Base-by-base conservation (phyloP, 768 basidiomycete genomes). In the Pulveroboletus sp. region DNA sequence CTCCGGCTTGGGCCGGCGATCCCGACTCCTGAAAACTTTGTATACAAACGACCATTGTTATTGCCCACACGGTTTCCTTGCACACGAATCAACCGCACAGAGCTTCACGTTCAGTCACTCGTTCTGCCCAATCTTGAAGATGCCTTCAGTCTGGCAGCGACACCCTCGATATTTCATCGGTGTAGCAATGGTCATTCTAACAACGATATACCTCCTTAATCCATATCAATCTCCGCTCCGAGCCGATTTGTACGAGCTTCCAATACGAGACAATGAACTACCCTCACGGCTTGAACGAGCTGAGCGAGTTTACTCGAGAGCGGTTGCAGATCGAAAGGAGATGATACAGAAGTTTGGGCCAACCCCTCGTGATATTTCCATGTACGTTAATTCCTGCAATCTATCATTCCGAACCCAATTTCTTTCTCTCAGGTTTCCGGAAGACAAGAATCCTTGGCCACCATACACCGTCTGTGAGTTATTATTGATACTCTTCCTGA, bases 321-420 rank as follows among this genome's bases (percentile, higher is more conserved):
- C 70, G 13, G 59, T 80, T 4, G 45, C 51, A 24, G 65, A 73
- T 32, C 67, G 81, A 34, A 65, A 75, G 48, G 72, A 65, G 22
- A 67, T 83, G 47, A 79, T 83, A 58, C 67, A 71, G 50, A 76
- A 71, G 56, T 81, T 76, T 66, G 82, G 82, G 1, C 78, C 81
- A 16, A 70, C 65, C 0, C 62, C 77, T 11, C 71, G 71, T 36
- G 74, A 80, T 37, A 70, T 82, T 26, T 62, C 49, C 20, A 67
- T 77, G 81, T 65, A 22, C 44, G 54, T 47, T 38, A 16, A 35
- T 36, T 26, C 17, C 31, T 23, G 24, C 31, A 50, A 30, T 17
- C 38, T 45, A n/a, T 29, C 54, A 34, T 49, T 50, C 30, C 41
- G 48, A 32, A 11, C 16, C 41, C 35, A 42, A 27, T 19, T 9